A percentile compares a stretch with the other conserved stretches of the same genome.
Evolutionary conservation across 1,284 basidiomycete species (phyloP).

Genomic region (Mycocalia duriaeana): DNA sequence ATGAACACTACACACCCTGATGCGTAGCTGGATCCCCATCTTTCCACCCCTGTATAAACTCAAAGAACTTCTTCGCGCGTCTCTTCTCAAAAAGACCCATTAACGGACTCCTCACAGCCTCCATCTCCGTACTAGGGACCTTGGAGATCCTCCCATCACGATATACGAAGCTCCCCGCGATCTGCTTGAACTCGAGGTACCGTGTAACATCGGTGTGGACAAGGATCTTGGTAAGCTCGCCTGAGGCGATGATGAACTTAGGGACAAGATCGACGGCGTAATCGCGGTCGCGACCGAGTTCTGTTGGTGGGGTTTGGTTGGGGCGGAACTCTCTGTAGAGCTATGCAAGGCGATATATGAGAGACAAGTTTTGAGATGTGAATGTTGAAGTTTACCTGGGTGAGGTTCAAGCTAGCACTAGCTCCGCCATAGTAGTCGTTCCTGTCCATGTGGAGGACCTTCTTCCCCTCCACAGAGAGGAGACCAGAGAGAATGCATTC

Average conservation of each 20-base stretch:
- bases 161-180: conserved; percentile 97
- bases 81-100: conserved; percentile 99
- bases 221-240: conserved; percentile 96
- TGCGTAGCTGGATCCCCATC: conserved; percentile 93
- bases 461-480: conserved; percentile 98
- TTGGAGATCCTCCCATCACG: conserved; percentile 97
- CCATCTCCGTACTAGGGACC: conserved; percentile 96
- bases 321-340: conserved; percentile 95
- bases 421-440: conserved; percentile 99
- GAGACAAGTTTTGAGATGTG: conserved; percentile 10
- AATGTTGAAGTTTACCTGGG: conserved; percentile 62
- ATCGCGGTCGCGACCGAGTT: conserved; percentile 90
- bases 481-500: conserved; percentile 97
- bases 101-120: conserved; percentile 89
- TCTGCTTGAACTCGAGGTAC: conserved; percentile 99
- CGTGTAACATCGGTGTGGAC: conserved; percentile 99
- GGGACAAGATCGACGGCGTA: conserved; percentile 94
- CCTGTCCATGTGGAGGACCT: conserved; percentile 99
- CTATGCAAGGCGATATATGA: conserved; percentile 39
- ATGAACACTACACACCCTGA: conserved; percentile 61
- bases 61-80: conserved; percentile 97
- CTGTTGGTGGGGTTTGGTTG: conserved; percentile 63
- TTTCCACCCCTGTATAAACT: conserved; percentile 94
- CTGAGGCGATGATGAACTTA: conserved; percentile 97
- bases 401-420: conserved; percentile 94